Base-by-base conservation (phyloP, 352 stramenopile genomes). In the Phytopythium kandeliae region DNA sequence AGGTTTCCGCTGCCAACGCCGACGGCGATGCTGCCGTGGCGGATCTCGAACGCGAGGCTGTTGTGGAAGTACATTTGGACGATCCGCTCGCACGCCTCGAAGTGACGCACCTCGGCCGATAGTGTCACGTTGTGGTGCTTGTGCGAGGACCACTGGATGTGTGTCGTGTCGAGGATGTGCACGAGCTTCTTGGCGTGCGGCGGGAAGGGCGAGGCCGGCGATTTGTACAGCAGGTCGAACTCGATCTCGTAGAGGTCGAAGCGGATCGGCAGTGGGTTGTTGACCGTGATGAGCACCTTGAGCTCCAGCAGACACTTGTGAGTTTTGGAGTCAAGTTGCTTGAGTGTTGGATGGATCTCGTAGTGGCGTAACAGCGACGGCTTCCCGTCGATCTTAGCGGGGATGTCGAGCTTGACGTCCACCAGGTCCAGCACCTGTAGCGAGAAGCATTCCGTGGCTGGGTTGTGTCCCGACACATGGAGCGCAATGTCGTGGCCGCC, bases 241-340 rank as follows among this genome's bases (percentile, higher is more conserved):
- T 85, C 63, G 16, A 91, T 65, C 13, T 64, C 62, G 35, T 78
- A 86, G 15, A 93, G 72, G 46, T 87, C 66, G 30, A 93, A 84
- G 37, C 74, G 62, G 51, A 93, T 86, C 31, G 83, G 83, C 31
- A 93, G 58, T 19, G 83, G 83, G 58, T 93, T 92, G 70, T 90
- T 73, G 50, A 92, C 71, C 36, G 64, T 74, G 40, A 93, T 72
- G n/a, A 55, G 57, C 40, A 93, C 78, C 47, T 83, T 70, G 10
- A 93, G 51, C 40, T 86, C 65, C 41, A 93, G 48, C 28, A 88
- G 60, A 57, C 83, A 93, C 55, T 73, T 84, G 54, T 62, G 76
- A 13, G 65, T 85, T 44, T 71, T 86, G 5, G 76, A 91, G 57
- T 92, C 72, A 17, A 93, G 50, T 37, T 90, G 61, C 48, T 93